Evolutionary conservation across 495 filamentous ascomycete genomes (phyloP).

Genomic region (Annulohypoxylon maeteangense): DNA sequence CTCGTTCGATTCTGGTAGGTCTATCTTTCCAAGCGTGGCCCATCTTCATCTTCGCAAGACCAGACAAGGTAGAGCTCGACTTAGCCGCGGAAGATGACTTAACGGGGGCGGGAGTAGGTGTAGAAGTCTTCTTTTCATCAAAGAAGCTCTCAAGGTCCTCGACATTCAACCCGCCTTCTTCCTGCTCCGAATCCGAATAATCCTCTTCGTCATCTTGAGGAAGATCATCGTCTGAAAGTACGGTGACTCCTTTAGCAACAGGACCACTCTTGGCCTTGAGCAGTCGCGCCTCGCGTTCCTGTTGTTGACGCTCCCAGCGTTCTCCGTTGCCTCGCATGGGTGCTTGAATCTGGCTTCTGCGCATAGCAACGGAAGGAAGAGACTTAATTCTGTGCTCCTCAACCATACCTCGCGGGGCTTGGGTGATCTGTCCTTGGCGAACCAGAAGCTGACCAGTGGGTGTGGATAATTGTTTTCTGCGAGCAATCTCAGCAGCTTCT

Average conservation of each 20-base stretch:
- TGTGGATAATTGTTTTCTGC: slow-evolving; percentile 41
- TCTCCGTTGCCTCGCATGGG: slow-evolving; percentile 1
- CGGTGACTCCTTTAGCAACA: slow-evolving; percentile 15
- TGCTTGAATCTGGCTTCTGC: slow-evolving; percentile 24
- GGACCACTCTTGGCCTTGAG: slow-evolving; percentile 26
- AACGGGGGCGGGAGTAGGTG: not conserved
- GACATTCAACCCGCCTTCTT: slow-evolving; percentile 9
- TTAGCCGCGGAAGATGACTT: not conserved
- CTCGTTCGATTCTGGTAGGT: slow-evolving; percentile 7
- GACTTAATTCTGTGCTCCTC: slow-evolving; percentile 48
- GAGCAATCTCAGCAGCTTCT: slow-evolving; percentile 44
- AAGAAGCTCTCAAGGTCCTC: slow-evolving; percentile 29
- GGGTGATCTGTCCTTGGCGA: slow-evolving; percentile 45
- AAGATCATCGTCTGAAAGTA: slow-evolving; percentile 37
- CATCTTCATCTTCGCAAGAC: slow-evolving; percentile 35
- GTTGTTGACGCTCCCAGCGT: slow-evolving; percentile 16
- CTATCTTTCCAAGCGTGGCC: slow-evolving; percentile 20
- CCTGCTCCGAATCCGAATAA: slow-evolving; percentile 3
- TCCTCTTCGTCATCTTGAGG: slow-evolving; percentile 14
- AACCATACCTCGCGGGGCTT: slow-evolving; percentile 52
- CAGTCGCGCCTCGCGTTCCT: slow-evolving; percentile 39
- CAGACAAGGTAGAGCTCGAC: not conserved
- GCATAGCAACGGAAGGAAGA: slow-evolving; percentile 35
- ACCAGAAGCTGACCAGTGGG: slow-evolving; percentile 39
- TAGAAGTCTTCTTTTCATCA: slow-evolving; percentile 7